Conservation (phyloP, 352 stramenopile species). For the Phytophthora aleatoria region DNA sequence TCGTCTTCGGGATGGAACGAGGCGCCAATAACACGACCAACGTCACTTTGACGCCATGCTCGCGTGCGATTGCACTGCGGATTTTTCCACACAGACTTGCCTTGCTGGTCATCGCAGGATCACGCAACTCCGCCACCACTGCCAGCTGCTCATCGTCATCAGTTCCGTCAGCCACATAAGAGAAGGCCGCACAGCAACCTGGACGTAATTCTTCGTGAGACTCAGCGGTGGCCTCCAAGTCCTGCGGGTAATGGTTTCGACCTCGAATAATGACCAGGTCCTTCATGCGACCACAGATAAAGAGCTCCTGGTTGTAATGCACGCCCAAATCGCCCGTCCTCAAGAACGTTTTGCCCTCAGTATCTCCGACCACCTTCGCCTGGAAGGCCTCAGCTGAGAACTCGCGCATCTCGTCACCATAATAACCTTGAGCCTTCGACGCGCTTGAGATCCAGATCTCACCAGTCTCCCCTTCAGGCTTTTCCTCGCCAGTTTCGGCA, state of each 20-base stretch:
- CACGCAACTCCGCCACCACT: slow-evolving; percentile 79
- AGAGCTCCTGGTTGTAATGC: slow-evolving; percentile 94
- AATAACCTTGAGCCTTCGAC: slow-evolving; percentile 96
- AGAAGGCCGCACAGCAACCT: slow-evolving; percentile 96
- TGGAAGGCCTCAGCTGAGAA: slow-evolving; percentile 91
- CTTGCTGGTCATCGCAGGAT: slow-evolving; percentile 67
- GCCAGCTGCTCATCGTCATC: slow-evolving; percentile 73
- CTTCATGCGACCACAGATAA: slow-evolving; percentile 98
- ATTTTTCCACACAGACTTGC: slow-evolving; percentile 80
- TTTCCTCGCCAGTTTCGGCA: slow-evolving; percentile 56
- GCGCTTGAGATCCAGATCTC: slow-evolving; percentile 89
- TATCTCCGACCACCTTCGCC: slow-evolving; percentile 59
- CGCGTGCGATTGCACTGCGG: slow-evolving; percentile 61
- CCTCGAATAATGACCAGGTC: slow-evolving; percentile 99
- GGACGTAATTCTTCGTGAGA: slow-evolving; percentile 81
- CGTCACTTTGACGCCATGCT: slow-evolving; percentile 90
- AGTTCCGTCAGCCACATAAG: slow-evolving; percentile 45
- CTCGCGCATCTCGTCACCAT: slow-evolving; percentile 69
- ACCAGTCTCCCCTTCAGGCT: slow-evolving; percentile 67
- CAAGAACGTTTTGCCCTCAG: slow-evolving; percentile 73
- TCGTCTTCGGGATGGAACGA: slow-evolving; percentile 97
- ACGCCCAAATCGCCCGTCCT: slow-evolving; percentile 98
- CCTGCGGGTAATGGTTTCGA: slow-evolving; percentile 99
- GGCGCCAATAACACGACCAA: slow-evolving; percentile 92
- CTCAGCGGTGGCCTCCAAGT: slow-evolving; percentile 96